Conservation (phyloP, 1,284 basidiomycete species). For the Ganoderma boninense region DNA sequence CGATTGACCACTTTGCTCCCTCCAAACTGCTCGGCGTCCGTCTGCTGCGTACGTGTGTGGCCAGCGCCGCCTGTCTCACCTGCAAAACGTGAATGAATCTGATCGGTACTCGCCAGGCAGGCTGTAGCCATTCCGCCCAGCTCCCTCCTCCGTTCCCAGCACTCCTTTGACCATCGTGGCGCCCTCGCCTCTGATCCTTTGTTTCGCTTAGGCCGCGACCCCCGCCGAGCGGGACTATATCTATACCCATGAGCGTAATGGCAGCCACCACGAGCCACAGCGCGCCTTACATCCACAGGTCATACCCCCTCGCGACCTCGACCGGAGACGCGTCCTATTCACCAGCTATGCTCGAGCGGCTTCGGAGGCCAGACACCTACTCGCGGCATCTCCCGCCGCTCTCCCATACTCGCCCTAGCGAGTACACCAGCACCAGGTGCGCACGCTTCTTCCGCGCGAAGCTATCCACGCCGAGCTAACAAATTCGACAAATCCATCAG, state of each 20-base stretch:
- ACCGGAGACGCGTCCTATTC: slow-evolving; percentile 16
- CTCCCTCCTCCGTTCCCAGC: slow-evolving; percentile 15
- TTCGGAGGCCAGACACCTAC: slow-evolving; percentile 13
- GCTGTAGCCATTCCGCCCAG: slow-evolving; percentile 12
- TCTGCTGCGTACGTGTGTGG: slow-evolving; percentile 22
- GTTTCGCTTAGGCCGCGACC: slow-evolving; percentile 16
- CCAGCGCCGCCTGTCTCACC: slow-evolving; percentile 9
- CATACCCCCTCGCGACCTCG: slow-evolving; percentile 8
- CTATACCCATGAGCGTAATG: slow-evolving; percentile 25
- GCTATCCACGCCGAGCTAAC: not conserved
- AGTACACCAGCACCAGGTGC: slow-evolving; percentile 15
- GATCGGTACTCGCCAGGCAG: slow-evolving; percentile 12
- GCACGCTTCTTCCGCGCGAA: slow-evolving; percentile 8
- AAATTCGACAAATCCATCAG: slow-evolving; percentile 13
- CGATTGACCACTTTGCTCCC: slow-evolving; percentile 7
- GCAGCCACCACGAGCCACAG: slow-evolving; percentile 19
- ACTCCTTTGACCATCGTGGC: slow-evolving; percentile 18
- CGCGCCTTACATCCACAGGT: slow-evolving; percentile 4
- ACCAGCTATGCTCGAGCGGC: slow-evolving; percentile 6
- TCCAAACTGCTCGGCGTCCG: slow-evolving; percentile 5
- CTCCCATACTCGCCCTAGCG: slow-evolving; percentile 7
- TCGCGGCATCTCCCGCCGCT: slow-evolving; percentile 14
- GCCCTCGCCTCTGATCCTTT: slow-evolving; percentile 15
- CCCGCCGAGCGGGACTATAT: slow-evolving; percentile 22
- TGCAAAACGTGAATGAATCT: slow-evolving; percentile 9